Percentiles rank a stretch among this genome's conserved stretches.
Conservation (phyloP, 768 basidiomycete genomes). For the Megacollybia marginata region DNA sequence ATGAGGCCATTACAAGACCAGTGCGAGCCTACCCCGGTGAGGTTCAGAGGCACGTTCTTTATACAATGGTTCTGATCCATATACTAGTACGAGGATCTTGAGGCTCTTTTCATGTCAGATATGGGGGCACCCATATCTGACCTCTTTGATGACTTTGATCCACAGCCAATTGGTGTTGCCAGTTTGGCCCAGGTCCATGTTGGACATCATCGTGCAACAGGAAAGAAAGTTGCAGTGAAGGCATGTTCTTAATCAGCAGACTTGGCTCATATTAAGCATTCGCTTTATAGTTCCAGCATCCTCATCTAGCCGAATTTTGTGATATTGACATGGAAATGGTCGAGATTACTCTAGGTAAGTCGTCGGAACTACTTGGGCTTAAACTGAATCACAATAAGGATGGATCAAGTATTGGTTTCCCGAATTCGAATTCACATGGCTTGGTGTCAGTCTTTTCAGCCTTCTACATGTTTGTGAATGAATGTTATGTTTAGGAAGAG, state of each 20-base stretch:
- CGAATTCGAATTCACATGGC: conserved; percentile 92
- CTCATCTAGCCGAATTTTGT: conserved; percentile 87
- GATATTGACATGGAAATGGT: conserved; percentile 88
- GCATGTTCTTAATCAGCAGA: conserved; percentile 26
- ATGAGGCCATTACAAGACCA: conserved; percentile 65
- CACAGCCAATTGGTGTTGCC: conserved; percentile 87
- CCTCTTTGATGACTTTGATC: conserved; percentile 81
- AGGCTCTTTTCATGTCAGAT: conserved; percentile 71
- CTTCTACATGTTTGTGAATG: neutral
- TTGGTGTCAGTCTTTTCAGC: conserved; percentile 41
- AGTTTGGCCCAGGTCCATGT: conserved; percentile 95
- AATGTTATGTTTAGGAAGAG: conserved; percentile 67
- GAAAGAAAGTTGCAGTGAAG: conserved; percentile 81
- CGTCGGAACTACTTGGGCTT: neutral
- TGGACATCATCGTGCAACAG: conserved; percentile 63
- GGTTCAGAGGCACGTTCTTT: too few species aligned
- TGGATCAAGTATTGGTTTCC: conserved; percentile 94
- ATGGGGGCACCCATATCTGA: conserved; percentile 67
- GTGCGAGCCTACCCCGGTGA: conserved; percentile 73
- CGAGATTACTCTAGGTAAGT: conserved; percentile 58
- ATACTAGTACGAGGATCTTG: conserved; percentile 52
- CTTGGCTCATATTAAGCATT: conserved; percentile 3
- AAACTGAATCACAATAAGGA: conserved; percentile 27
- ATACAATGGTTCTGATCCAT: too few species aligned
- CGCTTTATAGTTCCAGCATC: conserved; percentile 71